Evolutionary conservation across 352 stramenopile genomes (phyloP).

Genomic region (Pythium sp.): DNA sequence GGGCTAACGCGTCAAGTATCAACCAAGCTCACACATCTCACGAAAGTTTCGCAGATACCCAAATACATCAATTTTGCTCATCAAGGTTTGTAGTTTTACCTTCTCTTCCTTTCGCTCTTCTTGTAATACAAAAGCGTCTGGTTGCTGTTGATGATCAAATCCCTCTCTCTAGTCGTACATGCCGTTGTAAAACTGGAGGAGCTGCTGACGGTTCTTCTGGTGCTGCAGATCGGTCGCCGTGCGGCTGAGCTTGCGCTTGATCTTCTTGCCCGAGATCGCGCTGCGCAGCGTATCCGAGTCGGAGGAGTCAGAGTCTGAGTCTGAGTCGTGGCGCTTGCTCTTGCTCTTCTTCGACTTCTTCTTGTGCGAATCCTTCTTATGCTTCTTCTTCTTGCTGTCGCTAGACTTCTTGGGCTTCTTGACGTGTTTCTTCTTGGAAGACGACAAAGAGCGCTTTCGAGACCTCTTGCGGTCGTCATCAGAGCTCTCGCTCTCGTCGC

Average conservation of each 20-base stretch:
- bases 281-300: conserved; percentile 66
- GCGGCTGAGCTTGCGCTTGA: conserved; percentile 73
- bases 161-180: conserved; percentile 66
- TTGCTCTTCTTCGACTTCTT: conserved; percentile 33
- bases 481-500: conserved; percentile 11
- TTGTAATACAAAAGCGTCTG: conserved; percentile 1
- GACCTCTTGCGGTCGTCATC: conserved; percentile 22
- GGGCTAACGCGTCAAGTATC: neutral
- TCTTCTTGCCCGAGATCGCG: conserved; percentile 85
- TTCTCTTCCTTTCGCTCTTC: neutral
- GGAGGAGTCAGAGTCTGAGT: conserved; percentile 28
- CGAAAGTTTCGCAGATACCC: conserved; percentile 7
- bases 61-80: neutral
- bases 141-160: neutral
- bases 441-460: conserved; percentile 5
- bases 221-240: conserved; percentile 56
- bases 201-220: conserved; percentile 71
- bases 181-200: conserved; percentile 86
- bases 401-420: conserved; percentile 28
- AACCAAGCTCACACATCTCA: neutral
- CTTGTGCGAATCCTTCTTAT: conserved; percentile 35
- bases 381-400: conserved; percentile 31
- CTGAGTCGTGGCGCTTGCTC: conserved; percentile 21
- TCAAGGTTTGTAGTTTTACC: conserved; percentile 1
- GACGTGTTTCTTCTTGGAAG: conserved; percentile 30